Percentiles rank a stretch among this genome's conserved stretches.
Evolutionary conservation across 805 yeast genomes (phyloP).

Genomic region (Metschnikowia lochheadii): DNA sequence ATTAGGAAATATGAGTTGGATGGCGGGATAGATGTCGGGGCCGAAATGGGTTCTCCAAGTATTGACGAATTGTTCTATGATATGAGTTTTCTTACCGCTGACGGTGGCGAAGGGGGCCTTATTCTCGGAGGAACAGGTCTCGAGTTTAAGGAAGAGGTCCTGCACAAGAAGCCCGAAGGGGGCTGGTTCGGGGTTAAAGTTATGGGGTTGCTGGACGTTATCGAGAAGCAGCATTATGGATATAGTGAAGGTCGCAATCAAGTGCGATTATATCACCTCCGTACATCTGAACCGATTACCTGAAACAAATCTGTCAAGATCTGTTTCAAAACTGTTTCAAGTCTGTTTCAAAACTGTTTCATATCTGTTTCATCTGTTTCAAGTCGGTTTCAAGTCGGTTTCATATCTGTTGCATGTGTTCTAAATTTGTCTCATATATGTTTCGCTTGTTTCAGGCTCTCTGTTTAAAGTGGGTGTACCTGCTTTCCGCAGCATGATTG

Average conservation of each 20-base stretch:
- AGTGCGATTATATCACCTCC: neutral
- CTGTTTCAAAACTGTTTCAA: too few species aligned
- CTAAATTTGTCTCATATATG: too few species aligned
- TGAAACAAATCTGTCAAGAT: too few species aligned
- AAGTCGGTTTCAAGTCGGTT: too few species aligned
- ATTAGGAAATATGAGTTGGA: constrained; percentile 58
- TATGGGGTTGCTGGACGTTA: constrained; percentile 13
- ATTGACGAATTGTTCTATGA: constrained; percentile 26
- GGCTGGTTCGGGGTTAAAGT: constrained; percentile 13
- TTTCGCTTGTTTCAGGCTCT: too few species aligned
- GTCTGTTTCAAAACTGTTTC: too few species aligned
- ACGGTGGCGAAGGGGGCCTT: constrained; percentile 16
- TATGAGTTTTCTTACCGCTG: constrained; percentile 14
- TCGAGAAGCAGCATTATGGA: constrained; percentile 13
- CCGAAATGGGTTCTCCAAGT: constrained; percentile 37
- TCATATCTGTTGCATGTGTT: too few species aligned
- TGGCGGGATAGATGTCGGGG: constrained; percentile 58
- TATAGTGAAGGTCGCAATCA: neutral
- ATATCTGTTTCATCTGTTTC: too few species aligned
- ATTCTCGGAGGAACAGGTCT: constrained; percentile 14
- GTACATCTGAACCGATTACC: neutral
- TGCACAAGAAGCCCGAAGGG: constrained; percentile 18
- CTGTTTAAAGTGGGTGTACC: too few species aligned
- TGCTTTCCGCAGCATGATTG: too few species aligned
- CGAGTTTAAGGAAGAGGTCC: constrained; percentile 17